Evolutionary conservation across 345 rosid genomes (phyloP), one percentile per base, ranked within the genome.

Genomic region (Pugionium dolabratum): DNA sequence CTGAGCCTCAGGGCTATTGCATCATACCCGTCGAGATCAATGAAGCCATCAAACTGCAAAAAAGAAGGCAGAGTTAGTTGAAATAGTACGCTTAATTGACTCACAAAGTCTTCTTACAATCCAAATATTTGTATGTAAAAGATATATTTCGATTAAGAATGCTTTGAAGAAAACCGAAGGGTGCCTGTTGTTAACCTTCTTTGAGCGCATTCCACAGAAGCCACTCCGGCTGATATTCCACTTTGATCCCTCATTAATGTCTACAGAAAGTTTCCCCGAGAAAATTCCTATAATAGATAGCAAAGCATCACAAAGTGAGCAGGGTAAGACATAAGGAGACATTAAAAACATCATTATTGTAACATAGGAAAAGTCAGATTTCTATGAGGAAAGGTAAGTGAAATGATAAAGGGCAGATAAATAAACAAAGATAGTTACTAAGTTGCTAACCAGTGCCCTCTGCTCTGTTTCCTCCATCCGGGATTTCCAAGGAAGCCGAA

Each of bases 181-280:
- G 9, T 36, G 11, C 32, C 18, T 3, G 7, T 27, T 36, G 57
- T 49, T 51, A 69, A 88, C 96, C 96, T 94, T 90, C 84, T 84
- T 94, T 61, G 96, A 88, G 64, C 95, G 86, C 97, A 94, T 94
- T 55, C 97, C 99, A 66, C 96, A 90, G 72, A 90, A 90, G 64
- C 99, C 96, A 70, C 99, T 68, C 40, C 96, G 83, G 71, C 52
- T 82, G 49, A 94, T 90, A 28, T 90, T 90, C 91, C 89, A 90
- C 68, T 80, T 83, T 29, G 97, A 68, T 56, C 78, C 95, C 71
- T 86, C 86, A 30, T 72, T 72, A 43, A 87, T 74, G 71, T 94
- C 97, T 54, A 76, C 26, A 4, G 95, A 94, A 53, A 94, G 86
- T 33, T 78, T 85, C 61, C 99, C 99, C 50, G 96, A 90, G 81